Evolutionary conservation across 345 rosid genomes (phyloP), one percentile per base, ranked within the genome.

Genomic region (Dimocarpus longan): DNA sequence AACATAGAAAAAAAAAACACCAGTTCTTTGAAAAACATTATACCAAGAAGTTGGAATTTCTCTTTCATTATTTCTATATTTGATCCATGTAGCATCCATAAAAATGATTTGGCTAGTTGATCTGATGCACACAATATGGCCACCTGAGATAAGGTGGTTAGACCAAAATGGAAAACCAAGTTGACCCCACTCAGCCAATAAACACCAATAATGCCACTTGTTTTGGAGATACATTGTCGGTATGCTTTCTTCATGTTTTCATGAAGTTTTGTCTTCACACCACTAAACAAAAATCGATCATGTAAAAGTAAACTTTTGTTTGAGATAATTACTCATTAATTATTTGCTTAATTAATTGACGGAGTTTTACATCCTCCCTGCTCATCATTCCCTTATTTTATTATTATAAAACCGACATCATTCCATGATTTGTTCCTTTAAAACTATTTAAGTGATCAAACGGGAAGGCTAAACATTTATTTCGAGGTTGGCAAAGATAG

Each of bases 371-470:
- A 46, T 66, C 75, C 69, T 71, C 44, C 76, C 76, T 66, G 64
- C 81, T 85, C 85, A 77, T 73, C 69, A 50, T 73, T 52, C 79
- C 72, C 70, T 66, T 65, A 19, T 40, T 78, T 70, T 70, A 69
- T 71, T 74, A 8, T 70, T 26, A 11, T 69, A 3, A 10, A 6
- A 18, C 46, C 13, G 21, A 59, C 70, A 32, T 66, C 11, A 32
- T 50, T 56, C 52, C n/a, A 9, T 37, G 46, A 39, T n/a, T 64
- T 46, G 5, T n/a, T 8, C 66, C 24, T 66, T 46, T 62, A n/a
- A 15, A 64, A 48, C 56, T 7, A 15, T 4, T 44, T 42, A 62
- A 62, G 8, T 43, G 18, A 42, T 74, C 16, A 4, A 4, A 32
- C 15, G 4, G 16, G 40, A 43, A 24, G 65, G 28, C n/a, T 54